These are phyloP conservation scores for Phytophthora fragariaefolia DNA, from an alignment of 352 stramenopile genomes.

Conservation along the genomic window DNA sequence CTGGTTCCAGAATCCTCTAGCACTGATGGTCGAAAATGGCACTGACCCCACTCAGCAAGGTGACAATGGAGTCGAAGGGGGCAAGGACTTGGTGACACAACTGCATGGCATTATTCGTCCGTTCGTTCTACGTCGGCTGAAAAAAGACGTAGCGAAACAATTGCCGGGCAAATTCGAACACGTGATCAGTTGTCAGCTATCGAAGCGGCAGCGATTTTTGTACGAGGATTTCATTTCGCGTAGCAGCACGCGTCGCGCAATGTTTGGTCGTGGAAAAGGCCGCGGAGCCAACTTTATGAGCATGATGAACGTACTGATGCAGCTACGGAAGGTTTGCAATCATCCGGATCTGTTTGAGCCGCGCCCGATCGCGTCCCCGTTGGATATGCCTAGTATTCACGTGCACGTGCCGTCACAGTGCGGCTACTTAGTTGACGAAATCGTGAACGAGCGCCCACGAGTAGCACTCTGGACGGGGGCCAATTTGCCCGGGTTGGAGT, in stretches of 20 bases:
- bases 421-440: slow-evolving; percentile 52
- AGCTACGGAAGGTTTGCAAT: slow-evolving; percentile 98
- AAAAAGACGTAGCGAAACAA: slow-evolving; percentile 98
- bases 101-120: slow-evolving; percentile 98
- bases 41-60: slow-evolving; percentile 79
- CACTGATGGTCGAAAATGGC: slow-evolving; percentile 74
- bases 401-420: slow-evolving; percentile 45
- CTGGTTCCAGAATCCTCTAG: slow-evolving; percentile 98
- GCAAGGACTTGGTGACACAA: slow-evolving; percentile 86
- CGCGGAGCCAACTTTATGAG: slow-evolving; percentile 93
- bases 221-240: slow-evolving; percentile 99
- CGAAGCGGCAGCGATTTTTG: slow-evolving; percentile 94
- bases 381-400: slow-evolving; percentile 71
- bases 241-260: slow-evolving; percentile 92
- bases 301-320: slow-evolving; percentile 99
- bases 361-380: slow-evolving; percentile 96
- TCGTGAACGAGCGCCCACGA: slow-evolving; percentile 41
- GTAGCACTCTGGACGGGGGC: slow-evolving; percentile 47
- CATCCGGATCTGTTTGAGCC: slow-evolving; percentile 99
- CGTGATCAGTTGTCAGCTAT: slow-evolving; percentile 95
- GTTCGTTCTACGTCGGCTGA: slow-evolving; percentile 97
- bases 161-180: slow-evolving; percentile 98
- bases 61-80: slow-evolving; percentile 30
- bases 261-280: slow-evolving; percentile 86
- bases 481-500: slow-evolving; percentile 58